Evolutionary conservation across 140 eudicot species (phyloP), one percentile per base, ranked within the genome.

Genomic region (Cichorium intybus): DNA sequence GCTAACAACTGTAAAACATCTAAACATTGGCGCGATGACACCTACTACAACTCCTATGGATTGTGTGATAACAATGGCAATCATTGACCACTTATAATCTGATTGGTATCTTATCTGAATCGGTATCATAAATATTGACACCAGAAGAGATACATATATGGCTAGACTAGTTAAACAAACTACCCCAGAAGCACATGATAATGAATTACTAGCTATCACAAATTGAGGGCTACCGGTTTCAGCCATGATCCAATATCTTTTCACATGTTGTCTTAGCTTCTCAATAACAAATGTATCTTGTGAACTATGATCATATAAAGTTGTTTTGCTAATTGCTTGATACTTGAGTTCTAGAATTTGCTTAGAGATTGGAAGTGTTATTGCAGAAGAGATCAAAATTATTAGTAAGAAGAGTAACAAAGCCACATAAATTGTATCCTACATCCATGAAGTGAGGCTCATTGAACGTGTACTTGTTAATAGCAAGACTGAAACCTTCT

Each of bases 1-100:
- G 17, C 23, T 57, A 20, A 57, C 18, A 4, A 39, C 41, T 8
- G 31, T 57, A 26, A 57, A 57, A 35, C 64, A 57, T 57, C 64
- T 57, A 26, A 17, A 57, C 7, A 57, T n/a, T 28, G 64, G 64
- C 24, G 64, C 47, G 7, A 57, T 57, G 21, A 21, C 37, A 57
- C 64, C 46, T 1, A 57, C 24, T 5, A 31, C 17, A 2, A 57
- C 47, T 10, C 64, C 64, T 0, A 29, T n/a, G 1, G 46, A 29
- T 24, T 57, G 64, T 0, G 10, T 57, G 11, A 16, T 15, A 4
- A 57, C 2, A 28, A 57, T 57, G 14, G 24, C 24, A 7, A n/a
- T 11, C 46, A 37, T 37, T 37, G 46, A 37, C 46, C 46, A 37
- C 46, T 37, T 37, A 37, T 37, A 37, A 37, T 37, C 46, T n/a